Conservation (phyloP, 257 asterid species). For the Nicotiana attenuata region DNA sequence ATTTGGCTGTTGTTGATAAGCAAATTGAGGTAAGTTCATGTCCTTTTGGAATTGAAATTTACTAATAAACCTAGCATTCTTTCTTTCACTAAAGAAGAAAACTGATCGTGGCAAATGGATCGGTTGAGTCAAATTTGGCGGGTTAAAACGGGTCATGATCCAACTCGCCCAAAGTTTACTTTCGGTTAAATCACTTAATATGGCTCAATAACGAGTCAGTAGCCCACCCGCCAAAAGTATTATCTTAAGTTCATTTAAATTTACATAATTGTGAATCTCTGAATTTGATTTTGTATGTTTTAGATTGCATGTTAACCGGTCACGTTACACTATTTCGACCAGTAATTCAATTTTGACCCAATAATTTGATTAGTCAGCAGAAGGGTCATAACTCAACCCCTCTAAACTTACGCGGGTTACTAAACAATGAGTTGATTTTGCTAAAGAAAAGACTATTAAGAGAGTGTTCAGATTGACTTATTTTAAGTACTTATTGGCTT, state of each 20-base stretch:
- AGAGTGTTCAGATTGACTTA: no score
- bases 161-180: background rate
- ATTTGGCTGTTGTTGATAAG: slow-evolving; percentile 30
- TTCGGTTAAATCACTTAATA: background rate
- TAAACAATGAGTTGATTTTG: background rate
- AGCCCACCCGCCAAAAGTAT: no score
- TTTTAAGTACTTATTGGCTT: no score
- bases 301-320: no score
- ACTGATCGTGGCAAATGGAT: background rate
- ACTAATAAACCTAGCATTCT: background rate
- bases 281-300: background rate
- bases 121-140: background rate
- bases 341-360: background rate
- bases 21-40: slow-evolving; percentile 23
- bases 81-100: background rate
- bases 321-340: no score
- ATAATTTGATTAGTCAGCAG: background rate
- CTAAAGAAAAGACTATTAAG: background rate
- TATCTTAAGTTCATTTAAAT: no score
- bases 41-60: background rate
- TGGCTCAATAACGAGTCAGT: background rate
- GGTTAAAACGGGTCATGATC: background rate
- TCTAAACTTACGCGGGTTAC: background rate
- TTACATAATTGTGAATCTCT: background rate
- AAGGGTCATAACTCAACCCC: background rate